Conservation (phyloP, 805 yeast genomes). For the Saccharomycopsis amapae region DNA sequence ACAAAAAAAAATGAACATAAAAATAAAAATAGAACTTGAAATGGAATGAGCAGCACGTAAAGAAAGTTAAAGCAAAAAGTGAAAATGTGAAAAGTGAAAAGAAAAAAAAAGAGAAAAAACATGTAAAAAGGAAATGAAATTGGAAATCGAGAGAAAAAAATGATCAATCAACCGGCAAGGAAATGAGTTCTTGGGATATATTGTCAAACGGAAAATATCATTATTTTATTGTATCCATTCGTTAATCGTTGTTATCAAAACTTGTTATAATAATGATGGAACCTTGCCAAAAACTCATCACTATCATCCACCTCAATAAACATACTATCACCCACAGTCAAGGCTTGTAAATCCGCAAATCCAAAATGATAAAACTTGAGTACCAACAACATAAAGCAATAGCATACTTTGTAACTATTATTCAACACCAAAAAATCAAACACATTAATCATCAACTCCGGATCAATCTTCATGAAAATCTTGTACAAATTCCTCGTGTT, state of each 20-base stretch:
- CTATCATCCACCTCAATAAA: slow-evolving; percentile 16
- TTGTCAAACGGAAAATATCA: too few relatives aligned
- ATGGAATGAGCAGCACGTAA: too few relatives aligned
- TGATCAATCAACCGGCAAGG: not conserved
- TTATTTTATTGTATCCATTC: not conserved
- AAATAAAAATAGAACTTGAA: too few relatives aligned
- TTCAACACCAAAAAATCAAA: slow-evolving; percentile 19
- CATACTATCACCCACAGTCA: slow-evolving; percentile 15
- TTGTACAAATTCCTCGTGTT: slow-evolving; percentile 14
- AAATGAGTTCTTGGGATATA: not conserved
- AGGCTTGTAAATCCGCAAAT: slow-evolving; percentile 17
- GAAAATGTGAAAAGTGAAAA: not conserved
- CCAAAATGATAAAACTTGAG: slow-evolving; percentile 22
- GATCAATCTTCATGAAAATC: slow-evolving; percentile 16
- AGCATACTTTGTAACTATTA: slow-evolving; percentile 18
- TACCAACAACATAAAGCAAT: slow-evolving; percentile 17
- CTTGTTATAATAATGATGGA: slow-evolving; percentile 20
- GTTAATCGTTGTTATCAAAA: slow-evolving; percentile 6
- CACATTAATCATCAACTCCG: slow-evolving; percentile 15
- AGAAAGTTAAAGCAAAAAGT: too few relatives aligned
- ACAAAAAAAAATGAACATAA: too few relatives aligned
- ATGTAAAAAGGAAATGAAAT: not conserved
- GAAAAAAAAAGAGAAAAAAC: not conserved
- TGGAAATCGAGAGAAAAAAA: not conserved
- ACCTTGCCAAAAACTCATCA: slow-evolving; percentile 20